These are phyloP conservation scores for Knufia fluminis DNA, from an alignment of 2,329 filamentous ascomycete species.

Conservation along the genomic window DNA sequence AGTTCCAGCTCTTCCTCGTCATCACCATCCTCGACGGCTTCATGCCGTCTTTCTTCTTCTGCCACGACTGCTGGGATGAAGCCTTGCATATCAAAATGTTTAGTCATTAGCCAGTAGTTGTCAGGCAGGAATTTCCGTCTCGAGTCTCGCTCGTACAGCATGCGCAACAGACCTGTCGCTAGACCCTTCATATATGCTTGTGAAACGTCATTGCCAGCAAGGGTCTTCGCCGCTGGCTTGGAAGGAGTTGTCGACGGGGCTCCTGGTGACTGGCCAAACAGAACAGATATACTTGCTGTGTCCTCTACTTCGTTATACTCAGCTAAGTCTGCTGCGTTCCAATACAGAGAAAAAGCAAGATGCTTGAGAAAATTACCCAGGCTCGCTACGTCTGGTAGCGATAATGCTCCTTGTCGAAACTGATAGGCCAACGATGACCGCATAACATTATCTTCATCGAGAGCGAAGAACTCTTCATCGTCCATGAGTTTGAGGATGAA, in stretches of 20 bases:
- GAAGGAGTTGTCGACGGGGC: constrained; percentile 16
- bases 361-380: constrained; percentile 84
- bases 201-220: constrained; percentile 60
- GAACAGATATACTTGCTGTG: constrained; percentile 14
- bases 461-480: constrained; percentile 81
- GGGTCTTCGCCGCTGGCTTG: constrained; percentile 37
- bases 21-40: constrained; percentile 55
- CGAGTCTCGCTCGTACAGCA: constrained; percentile 90
- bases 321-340: constrained; percentile 61
- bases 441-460: constrained; percentile 13
- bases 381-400: constrained; percentile 59
- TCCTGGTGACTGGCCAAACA: constrained; percentile 15
- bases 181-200: constrained; percentile 70
- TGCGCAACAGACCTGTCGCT: constrained; percentile 69
- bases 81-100: constrained; percentile 72
- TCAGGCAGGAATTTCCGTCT: constrained; percentile 70
- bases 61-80: constrained; percentile 79
- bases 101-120: constrained; percentile 93
- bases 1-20: constrained; percentile 39
- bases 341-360: constrained; percentile 79
- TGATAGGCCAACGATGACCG: constrained; percentile 39
- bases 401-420: constrained; percentile 57
- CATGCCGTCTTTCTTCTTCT: constrained; percentile 71
- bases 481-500: constrained; percentile 90
- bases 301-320: constrained; percentile 32